These are phyloP conservation scores for Metschnikowia noctiluminum DNA, from an alignment of 805 yeast genomes.

Conservation along the genomic window DNA sequence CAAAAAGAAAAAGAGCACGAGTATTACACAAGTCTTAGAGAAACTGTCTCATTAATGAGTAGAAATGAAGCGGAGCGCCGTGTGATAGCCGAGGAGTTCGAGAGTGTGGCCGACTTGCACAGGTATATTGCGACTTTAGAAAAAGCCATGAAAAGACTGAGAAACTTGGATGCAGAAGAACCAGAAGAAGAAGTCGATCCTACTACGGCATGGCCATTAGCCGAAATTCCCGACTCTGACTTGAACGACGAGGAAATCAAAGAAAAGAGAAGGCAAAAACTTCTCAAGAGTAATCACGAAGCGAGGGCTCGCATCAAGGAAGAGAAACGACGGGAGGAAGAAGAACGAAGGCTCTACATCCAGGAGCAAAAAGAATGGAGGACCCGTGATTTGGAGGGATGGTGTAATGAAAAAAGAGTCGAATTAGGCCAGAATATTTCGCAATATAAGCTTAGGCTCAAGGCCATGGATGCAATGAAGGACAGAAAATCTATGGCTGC, in stretches of 20 bases:
- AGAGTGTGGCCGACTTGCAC: slow-evolving; percentile 65
- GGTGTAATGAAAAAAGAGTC: slow-evolving; percentile 72
- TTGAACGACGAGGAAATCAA: slow-evolving; percentile 74
- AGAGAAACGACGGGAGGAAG: slow-evolving; percentile 67
- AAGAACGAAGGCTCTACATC: slow-evolving; percentile 56
- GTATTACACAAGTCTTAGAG: slow-evolving; percentile 61
- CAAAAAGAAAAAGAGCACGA: slow-evolving; percentile 79
- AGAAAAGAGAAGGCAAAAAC: slow-evolving; percentile 80
- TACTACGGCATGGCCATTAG: slow-evolving; percentile 60
- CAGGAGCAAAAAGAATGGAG: slow-evolving; percentile 77
- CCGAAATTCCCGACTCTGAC: slow-evolving; percentile 82
- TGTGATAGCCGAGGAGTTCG: slow-evolving; percentile 72
- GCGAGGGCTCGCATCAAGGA: slow-evolving; percentile 81
- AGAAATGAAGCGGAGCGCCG: slow-evolving; percentile 53
- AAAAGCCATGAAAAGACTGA: slow-evolving; percentile 63
- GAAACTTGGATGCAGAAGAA: slow-evolving; percentile 57
- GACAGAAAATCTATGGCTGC: slow-evolving; percentile 91
- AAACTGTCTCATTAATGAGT: slow-evolving; percentile 46
- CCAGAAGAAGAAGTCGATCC: slow-evolving; percentile 41
- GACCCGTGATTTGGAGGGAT: slow-evolving; percentile 62
- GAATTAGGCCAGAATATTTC: slow-evolving; percentile 59
- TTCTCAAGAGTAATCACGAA: slow-evolving; percentile 82
- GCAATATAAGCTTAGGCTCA: slow-evolving; percentile 60
- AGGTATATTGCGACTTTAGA: slow-evolving; percentile 65
- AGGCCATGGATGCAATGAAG: slow-evolving; percentile 70